Evolutionary conservation across 2,329 filamentous ascomycete species (phyloP).

Genomic region (Pseudopithomyces maydicus): DNA sequence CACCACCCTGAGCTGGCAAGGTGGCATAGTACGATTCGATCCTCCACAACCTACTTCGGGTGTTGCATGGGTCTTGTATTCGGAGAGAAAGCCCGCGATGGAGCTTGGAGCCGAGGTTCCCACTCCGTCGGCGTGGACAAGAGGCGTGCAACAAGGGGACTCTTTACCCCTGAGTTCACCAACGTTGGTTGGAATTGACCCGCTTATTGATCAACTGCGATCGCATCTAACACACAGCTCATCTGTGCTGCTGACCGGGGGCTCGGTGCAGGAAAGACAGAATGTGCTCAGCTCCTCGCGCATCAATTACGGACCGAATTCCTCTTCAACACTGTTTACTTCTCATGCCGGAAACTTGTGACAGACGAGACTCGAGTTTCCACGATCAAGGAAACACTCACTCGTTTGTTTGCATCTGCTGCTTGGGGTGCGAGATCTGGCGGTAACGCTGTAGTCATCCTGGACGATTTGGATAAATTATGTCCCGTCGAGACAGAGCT

Average conservation of each 20-base stretch:
- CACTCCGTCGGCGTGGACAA: conserved; percentile 60
- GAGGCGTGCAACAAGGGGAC: conserved; percentile 59
- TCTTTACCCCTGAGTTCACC: conserved; percentile 60
- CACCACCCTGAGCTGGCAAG: conserved; percentile 70
- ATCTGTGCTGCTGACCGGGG: conserved; percentile 89
- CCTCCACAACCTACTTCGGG: conserved; percentile 49
- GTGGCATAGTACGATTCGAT: conserved; percentile 82
- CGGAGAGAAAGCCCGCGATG: conserved; percentile 73
- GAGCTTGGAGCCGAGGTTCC: conserved; percentile 78
- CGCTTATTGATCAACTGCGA: conserved; percentile 71
- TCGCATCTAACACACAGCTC: conserved; percentile 82
- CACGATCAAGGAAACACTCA: conserved; percentile 87
- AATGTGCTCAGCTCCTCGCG: conserved; percentile 76
- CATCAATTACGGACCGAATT: conserved; percentile 72
- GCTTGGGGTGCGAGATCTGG: conserved; percentile 90
- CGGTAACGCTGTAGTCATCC: conserved; percentile 80
- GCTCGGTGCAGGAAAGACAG: conserved; percentile 88
- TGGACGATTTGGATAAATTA: conserved; percentile 92
- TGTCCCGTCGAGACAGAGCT: conserved; percentile 94
- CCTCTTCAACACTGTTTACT: conserved; percentile 83
- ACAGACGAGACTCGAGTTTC: conserved; percentile 90
- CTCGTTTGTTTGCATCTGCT: conserved; percentile 82
- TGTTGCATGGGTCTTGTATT: conserved; percentile 74
- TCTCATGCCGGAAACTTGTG: conserved; percentile 83
- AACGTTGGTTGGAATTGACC: conserved; percentile 82